These are phyloP conservation scores for Eucalyptus albens DNA, from an alignment of 345 rosid species.

Conservation along the genomic window DNA sequence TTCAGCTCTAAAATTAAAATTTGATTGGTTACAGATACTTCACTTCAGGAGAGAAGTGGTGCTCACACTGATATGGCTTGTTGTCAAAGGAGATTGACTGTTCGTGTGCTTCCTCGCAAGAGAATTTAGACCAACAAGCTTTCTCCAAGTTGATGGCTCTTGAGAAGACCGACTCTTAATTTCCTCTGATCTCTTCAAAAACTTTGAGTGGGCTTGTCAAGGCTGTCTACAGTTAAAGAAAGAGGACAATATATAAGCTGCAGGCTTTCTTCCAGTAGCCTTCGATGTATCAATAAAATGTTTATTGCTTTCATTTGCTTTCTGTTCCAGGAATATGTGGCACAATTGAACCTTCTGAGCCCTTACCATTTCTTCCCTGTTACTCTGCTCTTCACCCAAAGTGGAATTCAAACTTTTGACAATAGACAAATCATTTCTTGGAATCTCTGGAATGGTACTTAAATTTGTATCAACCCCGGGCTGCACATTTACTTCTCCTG, in stretches of 20 bases:
- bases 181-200: slow-evolving; percentile 18
- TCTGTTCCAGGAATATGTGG: background rate
- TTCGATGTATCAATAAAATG: slow-evolving; percentile 1
- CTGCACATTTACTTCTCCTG: background rate
- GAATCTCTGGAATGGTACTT: background rate
- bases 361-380: background rate
- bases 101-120: background rate
- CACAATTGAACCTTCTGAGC: background rate
- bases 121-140: slow-evolving; percentile 2
- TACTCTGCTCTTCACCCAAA: slow-evolving; percentile 5
- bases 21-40: background rate
- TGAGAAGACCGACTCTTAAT: background rate
- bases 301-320: slow-evolving; percentile 10
- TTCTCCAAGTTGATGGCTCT: slow-evolving; percentile 7
- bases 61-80: background rate
- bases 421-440: background rate
- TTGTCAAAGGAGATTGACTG: background rate
- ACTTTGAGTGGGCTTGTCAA: slow-evolving; percentile 16
- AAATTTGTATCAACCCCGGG: background rate
- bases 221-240: slow-evolving; percentile 15
- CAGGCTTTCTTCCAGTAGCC: slow-evolving; percentile 4
- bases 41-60: background rate
- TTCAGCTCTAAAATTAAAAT: background rate
- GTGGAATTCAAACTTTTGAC: background rate
- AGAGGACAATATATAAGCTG: background rate